Base-by-base conservation (phyloP, 371 early-diverging fungal species). In the Nematocida sp. region DNA sequence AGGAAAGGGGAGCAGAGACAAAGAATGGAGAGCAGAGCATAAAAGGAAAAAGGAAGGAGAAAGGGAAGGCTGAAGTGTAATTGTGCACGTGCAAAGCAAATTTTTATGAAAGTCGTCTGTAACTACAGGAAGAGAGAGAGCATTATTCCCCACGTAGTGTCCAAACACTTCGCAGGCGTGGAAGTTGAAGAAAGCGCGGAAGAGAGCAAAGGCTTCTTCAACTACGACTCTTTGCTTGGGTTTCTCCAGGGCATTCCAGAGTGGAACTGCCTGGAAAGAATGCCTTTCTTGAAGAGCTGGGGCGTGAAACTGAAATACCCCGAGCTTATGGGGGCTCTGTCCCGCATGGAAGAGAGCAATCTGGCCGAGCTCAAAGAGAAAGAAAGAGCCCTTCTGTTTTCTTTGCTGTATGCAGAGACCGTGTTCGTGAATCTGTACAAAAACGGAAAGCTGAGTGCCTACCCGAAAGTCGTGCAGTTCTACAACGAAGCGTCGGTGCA, bases 401-500 rank as follows among this genome's bases (percentile, higher is more conserved):
- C 31, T 38, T 25, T 70, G 13, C 48, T 70, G 15, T 57, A 58
- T 56, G 21, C 48, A 17, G 62, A 60, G 25, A 70, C 48, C 23
- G 60, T 70, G 15, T 70, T 70, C 50, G 74, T 70, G 8, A 70
- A 70, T 37, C 50, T 70, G 17, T 19, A 32, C 11, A 70, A 57
- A 34, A 34, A 46, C n/a, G 36, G 36, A 27, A 70, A 70, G 46
- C 53, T 70, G 13, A 38, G 29, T 29, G 40, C 15, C 15, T 63
- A 60, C 38, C 34, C 43, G 38, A 64, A 77, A 7, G 27, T 80
- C 27, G 19, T 23, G 4, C 29, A 29, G 29, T 51, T 79, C 38
- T 83, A 83, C 64, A 50, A 51, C 31, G 31, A 50, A 40, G 27
- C 34, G 25, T 57, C 77, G 27, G 49, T 48, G 40, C 51, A 41